A percentile compares a stretch with the other conserved stretches of the same genome.
These are phyloP conservation scores for Linum usitatissimum DNA, from an alignment of 345 rosid species.

Conservation along the genomic window DNA sequence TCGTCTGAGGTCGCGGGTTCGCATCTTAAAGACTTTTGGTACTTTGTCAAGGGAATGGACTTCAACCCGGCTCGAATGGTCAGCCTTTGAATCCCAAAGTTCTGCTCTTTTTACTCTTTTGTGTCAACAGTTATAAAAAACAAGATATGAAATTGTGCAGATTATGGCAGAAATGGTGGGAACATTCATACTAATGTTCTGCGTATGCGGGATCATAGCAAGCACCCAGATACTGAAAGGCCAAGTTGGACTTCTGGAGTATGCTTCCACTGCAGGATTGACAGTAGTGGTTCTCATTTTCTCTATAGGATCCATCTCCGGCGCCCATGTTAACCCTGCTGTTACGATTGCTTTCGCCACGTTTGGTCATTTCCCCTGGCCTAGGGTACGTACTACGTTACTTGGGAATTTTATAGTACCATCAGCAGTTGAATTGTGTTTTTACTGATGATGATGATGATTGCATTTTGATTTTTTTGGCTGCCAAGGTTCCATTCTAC, in stretches of 20 bases:
- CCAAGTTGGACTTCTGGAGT: slow-evolving; percentile 56
- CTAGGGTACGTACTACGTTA: slow-evolving; percentile 30
- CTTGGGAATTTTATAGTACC: too few species aligned
- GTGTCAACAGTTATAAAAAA: neutral
- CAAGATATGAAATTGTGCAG: slow-evolving; percentile 23
- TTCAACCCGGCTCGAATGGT: slow-evolving; percentile 53
- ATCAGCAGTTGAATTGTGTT: too few species aligned
- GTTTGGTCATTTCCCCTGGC: slow-evolving; percentile 67
- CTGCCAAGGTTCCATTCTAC: slow-evolving; percentile 70
- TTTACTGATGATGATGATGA: too few species aligned
- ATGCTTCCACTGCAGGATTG: slow-evolving; percentile 60
- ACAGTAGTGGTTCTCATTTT: slow-evolving; percentile 53
- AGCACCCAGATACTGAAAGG: slow-evolving; percentile 43
- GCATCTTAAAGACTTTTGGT: slow-evolving; percentile 15
- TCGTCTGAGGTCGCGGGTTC: slow-evolving; percentile 23
- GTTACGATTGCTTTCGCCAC: slow-evolving; percentile 66
- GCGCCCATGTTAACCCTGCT: slow-evolving; percentile 84
- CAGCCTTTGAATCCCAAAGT: slow-evolving; percentile 8
- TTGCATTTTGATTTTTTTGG: neutral
- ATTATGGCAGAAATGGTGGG: slow-evolving; percentile 66
- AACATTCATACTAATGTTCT: slow-evolving; percentile 66
- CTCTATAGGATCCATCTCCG: slow-evolving; percentile 65
- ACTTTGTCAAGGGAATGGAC: slow-evolving; percentile 23
- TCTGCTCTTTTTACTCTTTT: neutral
- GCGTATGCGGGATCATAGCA: slow-evolving; percentile 59